Base-by-base conservation (phyloP, 1,284 basidiomycete species). In the Ganoderma multipileum region DNA sequence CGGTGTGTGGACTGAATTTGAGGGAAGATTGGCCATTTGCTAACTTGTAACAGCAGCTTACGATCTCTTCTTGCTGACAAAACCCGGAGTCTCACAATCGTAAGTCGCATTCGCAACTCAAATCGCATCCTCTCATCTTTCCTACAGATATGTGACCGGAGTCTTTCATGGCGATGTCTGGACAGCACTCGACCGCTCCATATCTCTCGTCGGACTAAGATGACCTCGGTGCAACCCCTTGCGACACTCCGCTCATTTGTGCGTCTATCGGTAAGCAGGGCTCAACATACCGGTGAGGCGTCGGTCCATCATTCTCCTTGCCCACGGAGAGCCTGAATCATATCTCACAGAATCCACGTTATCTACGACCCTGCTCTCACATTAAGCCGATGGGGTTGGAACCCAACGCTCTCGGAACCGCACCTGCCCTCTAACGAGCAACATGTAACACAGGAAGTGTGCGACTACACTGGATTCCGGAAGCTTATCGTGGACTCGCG, bases 31-130 rank as follows among this genome's bases (percentile, higher is more conserved):
- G 44, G 47, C 47, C 23, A 52, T 3, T 12, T 12, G 23, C 47
- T 52, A 52, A 52, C 23, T 52, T 26, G 47, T 52, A 26, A 52
- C n/a, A 52, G 23, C 44, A 23, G 80, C 79, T 1, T n/a, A 1
- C 44, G 9, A 47, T 11, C 26, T 54, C 23, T 33, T 55, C 52
- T 3, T 26, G 52, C 52, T 55, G 52, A 30, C 52, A 30, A 30
- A 55, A 55, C 14, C 9, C 16, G 16, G 52, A 30, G 28, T 55
- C 52, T 55, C 52, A 55, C 28, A 28, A 9, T 28, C 33, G 52
- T 55, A 33, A 30, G 52, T 55, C 16, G 52, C 18, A 26, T 28
- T 14, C 52, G 28, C 26, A 28, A 55, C 16, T 55, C 28, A 30
- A 33, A 33, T 33, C 23, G 12, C 26, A 30, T n/a, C 12, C 3